Conservation (phyloP, 2,329 filamentous ascomycete species). For the Mycosphaerelloides madeirae region DNA sequence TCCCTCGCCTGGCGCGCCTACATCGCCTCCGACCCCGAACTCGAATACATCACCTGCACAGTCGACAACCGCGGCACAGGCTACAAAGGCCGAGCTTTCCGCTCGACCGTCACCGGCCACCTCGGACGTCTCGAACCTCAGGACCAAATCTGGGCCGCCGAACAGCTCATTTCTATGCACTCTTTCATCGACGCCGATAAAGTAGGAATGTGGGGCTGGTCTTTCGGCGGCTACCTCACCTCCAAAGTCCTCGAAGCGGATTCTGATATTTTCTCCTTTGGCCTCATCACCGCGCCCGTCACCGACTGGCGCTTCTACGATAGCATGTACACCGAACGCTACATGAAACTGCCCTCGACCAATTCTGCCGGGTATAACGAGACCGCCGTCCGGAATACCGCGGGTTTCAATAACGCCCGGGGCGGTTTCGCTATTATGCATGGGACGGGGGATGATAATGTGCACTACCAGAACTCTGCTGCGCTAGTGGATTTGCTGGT, state of each 20-base stretch:
- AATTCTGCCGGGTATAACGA: conserved; percentile 59
- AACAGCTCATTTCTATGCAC: conserved; percentile 48
- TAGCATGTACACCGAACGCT: conserved; percentile 66
- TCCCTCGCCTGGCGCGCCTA: conserved; percentile 57
- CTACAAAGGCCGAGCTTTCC: conserved; percentile 59
- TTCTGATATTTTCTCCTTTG: conserved; percentile 58
- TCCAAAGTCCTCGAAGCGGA: conserved; percentile 62
- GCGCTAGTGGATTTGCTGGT: conserved; percentile 60
- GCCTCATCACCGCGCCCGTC: conserved; percentile 61
- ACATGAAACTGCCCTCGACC: conserved; percentile 59
- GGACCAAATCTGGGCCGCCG: conserved; percentile 65
- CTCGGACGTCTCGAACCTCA: conserved; percentile 60
- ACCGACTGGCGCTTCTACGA: conserved; percentile 69
- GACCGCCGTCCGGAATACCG: conserved; percentile 54
- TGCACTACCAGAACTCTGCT: conserved; percentile 64
- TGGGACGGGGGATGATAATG: conserved; percentile 66
- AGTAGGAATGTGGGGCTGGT: conserved; percentile 66
- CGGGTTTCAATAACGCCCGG: conserved; percentile 58
- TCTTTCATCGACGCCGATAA: conserved; percentile 55
- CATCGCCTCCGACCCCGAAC: conserved; percentile 62
- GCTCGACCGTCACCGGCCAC: conserved; percentile 53
- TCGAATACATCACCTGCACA: conserved; percentile 63
- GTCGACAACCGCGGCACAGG: conserved; percentile 66
- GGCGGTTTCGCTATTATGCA: conserved; percentile 61
- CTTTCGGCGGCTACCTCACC: conserved; percentile 62